phyloP scores from a whole-genome alignment of 129 eudicot species.

The Artemisia tridentata region DNA sequence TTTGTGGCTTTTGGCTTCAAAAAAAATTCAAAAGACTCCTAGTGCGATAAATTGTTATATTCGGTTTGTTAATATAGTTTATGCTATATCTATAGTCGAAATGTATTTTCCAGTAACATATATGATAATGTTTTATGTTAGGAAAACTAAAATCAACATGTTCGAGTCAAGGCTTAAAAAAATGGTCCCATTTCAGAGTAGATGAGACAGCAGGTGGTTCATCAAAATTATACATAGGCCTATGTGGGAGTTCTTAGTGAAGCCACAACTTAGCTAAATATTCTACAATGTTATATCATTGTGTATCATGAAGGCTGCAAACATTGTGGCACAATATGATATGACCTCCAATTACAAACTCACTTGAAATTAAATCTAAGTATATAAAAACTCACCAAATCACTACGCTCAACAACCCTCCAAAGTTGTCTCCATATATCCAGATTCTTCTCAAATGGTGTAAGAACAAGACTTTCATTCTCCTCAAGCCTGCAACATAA shows the following conservation, averaged over 20 bases:
- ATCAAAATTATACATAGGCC: too few species aligned
- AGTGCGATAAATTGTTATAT: too few species aligned
- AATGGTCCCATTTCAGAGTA: neutral
- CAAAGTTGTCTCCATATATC: conserved; percentile 99
- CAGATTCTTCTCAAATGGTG: conserved; percentile 95
- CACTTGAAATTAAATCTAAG: too few species aligned
- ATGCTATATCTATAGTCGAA: neutral
- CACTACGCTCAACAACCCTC: conserved; percentile 98
- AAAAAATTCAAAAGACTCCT: too few species aligned
- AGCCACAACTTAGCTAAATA: neutral
- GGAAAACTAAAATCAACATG: neutral
- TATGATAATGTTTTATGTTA: neutral
- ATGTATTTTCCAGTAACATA: neutral
- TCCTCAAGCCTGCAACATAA: conserved; percentile 76
- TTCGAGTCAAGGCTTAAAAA: neutral
- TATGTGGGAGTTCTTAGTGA: neutral
- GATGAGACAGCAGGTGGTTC: neutral
- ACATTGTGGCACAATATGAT: neutral
- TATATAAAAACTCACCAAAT: conserved; percentile 56
- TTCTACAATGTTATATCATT: neutral
- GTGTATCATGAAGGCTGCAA: neutral
- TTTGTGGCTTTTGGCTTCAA: too few species aligned
- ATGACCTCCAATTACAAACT: too few species aligned
- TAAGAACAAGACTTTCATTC: conserved; percentile 88
- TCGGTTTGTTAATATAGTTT: neutral